phyloP scores from a whole-genome alignment of 1,284 basidiomycete genomes.

The Naganishia liquefaciens region DNA sequence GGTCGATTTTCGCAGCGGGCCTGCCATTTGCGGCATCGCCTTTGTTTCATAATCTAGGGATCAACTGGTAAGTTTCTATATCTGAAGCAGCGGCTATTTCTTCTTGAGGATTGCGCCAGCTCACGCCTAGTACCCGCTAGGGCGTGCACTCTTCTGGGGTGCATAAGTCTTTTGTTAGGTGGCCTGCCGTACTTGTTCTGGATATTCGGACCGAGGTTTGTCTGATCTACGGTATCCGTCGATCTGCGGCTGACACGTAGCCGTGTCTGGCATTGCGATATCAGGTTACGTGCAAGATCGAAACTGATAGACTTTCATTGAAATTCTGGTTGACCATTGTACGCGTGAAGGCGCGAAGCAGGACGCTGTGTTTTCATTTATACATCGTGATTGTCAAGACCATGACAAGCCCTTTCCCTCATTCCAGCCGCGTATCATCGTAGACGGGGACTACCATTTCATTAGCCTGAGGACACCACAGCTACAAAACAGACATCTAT shows the following conservation, averaged over 20 bases:
- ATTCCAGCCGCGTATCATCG: no score
- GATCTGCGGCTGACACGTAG: neutral
- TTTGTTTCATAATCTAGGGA: slow-evolving; percentile 50
- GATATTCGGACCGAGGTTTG: slow-evolving; percentile 25
- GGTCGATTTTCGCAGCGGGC: slow-evolving; percentile 51
- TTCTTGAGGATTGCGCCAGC: no score
- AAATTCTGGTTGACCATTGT: no score
- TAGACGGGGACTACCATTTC: no score
- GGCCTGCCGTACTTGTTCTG: slow-evolving; percentile 31
- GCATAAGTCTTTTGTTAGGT: slow-evolving; percentile 38
- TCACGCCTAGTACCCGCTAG: neutral
- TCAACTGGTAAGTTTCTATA: slow-evolving; percentile 41
- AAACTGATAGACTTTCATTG: slow-evolving; percentile 26
- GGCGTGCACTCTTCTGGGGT: slow-evolving; percentile 49
- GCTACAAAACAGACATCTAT: no score
- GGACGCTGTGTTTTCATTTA: no score
- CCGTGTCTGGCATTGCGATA: no score
- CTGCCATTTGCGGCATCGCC: slow-evolving; percentile 49
- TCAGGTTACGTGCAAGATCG: slow-evolving; percentile 28
- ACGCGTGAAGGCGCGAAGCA: no score
- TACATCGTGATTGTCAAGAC: no score
- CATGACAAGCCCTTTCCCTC: no score
- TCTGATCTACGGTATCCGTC: neutral
- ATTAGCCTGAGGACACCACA: no score
- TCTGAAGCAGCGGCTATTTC: no score